Conservation (phyloP, 768 basidiomycete species). For the Mycena haematopus region DNA sequence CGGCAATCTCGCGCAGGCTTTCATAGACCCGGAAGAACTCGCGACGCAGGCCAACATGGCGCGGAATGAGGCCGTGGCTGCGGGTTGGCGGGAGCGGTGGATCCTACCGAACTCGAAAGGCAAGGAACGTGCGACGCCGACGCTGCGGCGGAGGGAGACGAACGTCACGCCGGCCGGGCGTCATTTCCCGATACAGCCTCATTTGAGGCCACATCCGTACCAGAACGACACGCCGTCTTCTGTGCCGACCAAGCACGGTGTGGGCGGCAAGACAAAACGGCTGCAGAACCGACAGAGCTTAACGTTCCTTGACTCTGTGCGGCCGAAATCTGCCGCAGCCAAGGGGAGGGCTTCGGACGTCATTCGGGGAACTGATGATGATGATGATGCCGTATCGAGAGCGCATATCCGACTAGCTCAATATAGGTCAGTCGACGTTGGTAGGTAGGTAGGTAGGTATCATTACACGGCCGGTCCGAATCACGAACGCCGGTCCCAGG, state of each 20-base stretch:
- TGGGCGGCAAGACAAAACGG: constrained; percentile 18
- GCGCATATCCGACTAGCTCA: constrained; percentile 21
- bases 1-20: constrained; percentile 33
- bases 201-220: constrained; percentile 32
- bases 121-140: constrained; percentile 39
- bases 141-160: constrained; percentile 49
- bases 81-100: constrained; percentile 64
- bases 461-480: too few species aligned
- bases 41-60: constrained; percentile 35
- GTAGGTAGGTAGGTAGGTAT: too few species aligned
- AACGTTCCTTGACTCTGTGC: constrained; percentile 32
- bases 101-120: constrained; percentile 45
- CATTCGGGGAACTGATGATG: not conserved
- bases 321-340: constrained; percentile 1
- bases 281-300: constrained; percentile 35
- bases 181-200: constrained; percentile 35
- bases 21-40: constrained; percentile 37
- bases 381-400: constrained; percentile 11
- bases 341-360: constrained; percentile 8
- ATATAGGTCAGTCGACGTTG: constrained; percentile 13
- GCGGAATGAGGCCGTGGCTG: constrained; percentile 51
- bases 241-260: constrained; percentile 9
- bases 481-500: too few species aligned
- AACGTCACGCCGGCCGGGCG: constrained; percentile 52
- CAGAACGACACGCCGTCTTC: constrained; percentile 25